Percentiles rank a stretch among this genome's conserved stretches.
These are phyloP conservation scores for Lodderomyces beijingensis DNA, from an alignment of 1,139 yeast species.

Conservation along the genomic window DNA sequence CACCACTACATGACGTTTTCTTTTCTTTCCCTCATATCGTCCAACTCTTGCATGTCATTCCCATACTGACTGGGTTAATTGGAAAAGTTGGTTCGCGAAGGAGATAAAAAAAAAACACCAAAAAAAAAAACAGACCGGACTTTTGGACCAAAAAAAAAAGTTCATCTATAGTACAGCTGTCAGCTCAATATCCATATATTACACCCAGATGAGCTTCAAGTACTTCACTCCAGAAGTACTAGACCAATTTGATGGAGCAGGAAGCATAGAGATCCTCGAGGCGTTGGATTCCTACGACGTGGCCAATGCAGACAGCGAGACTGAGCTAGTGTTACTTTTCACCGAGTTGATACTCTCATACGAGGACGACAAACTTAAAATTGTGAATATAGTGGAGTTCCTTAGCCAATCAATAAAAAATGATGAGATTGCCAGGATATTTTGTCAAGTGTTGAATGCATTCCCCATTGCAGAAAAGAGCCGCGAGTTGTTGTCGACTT, in stretches of 20 bases:
- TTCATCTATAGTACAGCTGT: no score
- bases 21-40: no score
- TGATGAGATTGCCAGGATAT: slow-evolving; percentile 33
- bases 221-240: slow-evolving; percentile 30
- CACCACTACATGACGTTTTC: no score
- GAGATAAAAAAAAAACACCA: no score
- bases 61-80: no score
- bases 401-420: slow-evolving; percentile 27
- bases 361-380: slow-evolving; percentile 22
- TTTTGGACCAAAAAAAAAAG: no score
- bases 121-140: no score
- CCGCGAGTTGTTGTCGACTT: slow-evolving; percentile 22
- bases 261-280: slow-evolving; percentile 28
- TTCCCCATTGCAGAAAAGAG: slow-evolving; percentile 33
- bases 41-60: no score
- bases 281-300: slow-evolving; percentile 21
- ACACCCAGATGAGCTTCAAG: slow-evolving; percentile 5
- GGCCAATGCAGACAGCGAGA: slow-evolving; percentile 16
- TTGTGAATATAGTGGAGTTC: slow-evolving; percentile 24
- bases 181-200: no score
- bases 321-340: slow-evolving; percentile 20
- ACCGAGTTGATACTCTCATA: slow-evolving; percentile 34
- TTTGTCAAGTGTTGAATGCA: slow-evolving; percentile 44
- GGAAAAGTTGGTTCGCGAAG: no score
- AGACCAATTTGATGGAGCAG: slow-evolving; percentile 22